phyloP scores from a whole-genome alignment of 441 rosid genomes.

The Erysimum cheiri region DNA sequence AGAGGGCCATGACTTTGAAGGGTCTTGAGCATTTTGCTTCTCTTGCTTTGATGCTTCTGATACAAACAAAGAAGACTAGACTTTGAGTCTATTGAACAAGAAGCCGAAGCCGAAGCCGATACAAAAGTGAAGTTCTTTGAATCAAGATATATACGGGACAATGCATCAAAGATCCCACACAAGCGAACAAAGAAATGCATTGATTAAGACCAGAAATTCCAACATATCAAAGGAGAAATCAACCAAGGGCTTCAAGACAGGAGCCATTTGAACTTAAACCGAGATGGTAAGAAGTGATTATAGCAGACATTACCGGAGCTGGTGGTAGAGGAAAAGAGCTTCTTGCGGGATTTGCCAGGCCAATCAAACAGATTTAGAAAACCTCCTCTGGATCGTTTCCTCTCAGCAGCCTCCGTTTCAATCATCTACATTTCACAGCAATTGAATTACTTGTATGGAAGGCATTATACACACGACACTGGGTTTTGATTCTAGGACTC shows the following conservation, averaged over 20 bases:
- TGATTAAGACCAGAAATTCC: not conserved
- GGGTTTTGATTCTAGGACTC: not conserved
- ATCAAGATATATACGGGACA: constrained; percentile 2
- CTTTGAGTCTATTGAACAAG: constrained; percentile 18
- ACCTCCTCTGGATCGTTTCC: constrained; percentile 70
- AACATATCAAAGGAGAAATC: constrained; percentile 13
- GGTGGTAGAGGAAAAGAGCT: constrained; percentile 61
- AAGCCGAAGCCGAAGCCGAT: constrained; percentile 19
- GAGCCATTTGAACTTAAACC: not conserved
- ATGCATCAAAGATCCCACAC: constrained; percentile 20
- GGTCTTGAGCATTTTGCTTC: constrained; percentile 49
- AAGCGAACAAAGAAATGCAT: not conserved
- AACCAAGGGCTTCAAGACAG: constrained; percentile 20
- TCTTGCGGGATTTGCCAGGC: constrained; percentile 87
- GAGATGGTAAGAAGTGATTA: constrained; percentile 3
- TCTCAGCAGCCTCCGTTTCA: constrained; percentile 73
- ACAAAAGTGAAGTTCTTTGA: constrained; percentile 15
- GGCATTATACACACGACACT: not conserved
- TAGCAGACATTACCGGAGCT: constrained; percentile 37
- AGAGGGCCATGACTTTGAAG: constrained; percentile 45
- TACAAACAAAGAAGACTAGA: constrained; percentile 28
- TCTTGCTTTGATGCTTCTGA: constrained; percentile 56
- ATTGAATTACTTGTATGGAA: constrained; percentile 10
- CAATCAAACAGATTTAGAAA: constrained; percentile 79
- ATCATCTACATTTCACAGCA: constrained; percentile 45